phyloP scores from a whole-genome alignment of 2,329 filamentous ascomycete species.

The Fusarium phyllophilum region DNA sequence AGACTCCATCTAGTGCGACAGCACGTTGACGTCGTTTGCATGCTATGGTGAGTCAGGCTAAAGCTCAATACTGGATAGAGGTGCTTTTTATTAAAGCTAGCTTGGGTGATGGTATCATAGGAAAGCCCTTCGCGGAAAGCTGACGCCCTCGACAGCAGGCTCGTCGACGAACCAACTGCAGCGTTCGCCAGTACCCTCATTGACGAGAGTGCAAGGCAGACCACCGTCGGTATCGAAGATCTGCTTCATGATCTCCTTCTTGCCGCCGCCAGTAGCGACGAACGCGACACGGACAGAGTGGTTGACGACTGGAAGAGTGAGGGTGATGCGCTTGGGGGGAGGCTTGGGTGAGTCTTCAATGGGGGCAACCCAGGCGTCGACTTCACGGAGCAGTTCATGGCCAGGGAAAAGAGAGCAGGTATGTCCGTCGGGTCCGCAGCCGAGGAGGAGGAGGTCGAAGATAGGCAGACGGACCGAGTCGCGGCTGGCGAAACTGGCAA shows the following conservation, averaged over 20 bases:
- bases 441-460: conserved; percentile 93
- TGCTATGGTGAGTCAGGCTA: conserved; percentile 16
- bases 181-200: conserved; percentile 82
- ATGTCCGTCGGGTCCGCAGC: conserved; percentile 95
- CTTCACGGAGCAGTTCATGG: conserved; percentile 86
- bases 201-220: conserved; percentile 88
- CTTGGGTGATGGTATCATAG: conserved; percentile 49
- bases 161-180: conserved; percentile 96
- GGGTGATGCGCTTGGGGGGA: conserved; percentile 87
- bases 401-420: conserved; percentile 96
- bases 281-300: conserved; percentile 90
- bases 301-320: conserved; percentile 89
- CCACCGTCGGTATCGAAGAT: conserved; percentile 86
- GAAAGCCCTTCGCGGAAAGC: conserved; percentile 79
- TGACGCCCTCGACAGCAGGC: conserved; percentile 84
- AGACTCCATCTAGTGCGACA: conserved; percentile 11
- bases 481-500: conserved; percentile 85
- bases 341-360: conserved; percentile 97
- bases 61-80: conserved; percentile 11
- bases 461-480: conserved; percentile 95
- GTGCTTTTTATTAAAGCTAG: conserved; percentile 20
- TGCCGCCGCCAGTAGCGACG: conserved; percentile 87
- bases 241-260: conserved; percentile 90
- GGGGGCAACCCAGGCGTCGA: conserved; percentile 88
- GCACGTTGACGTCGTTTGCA: conserved; percentile 11